These are phyloP conservation scores for Kodamaea kaohsiungensis DNA, from an alignment of 805 yeast genomes.

Conservation along the genomic window DNA sequence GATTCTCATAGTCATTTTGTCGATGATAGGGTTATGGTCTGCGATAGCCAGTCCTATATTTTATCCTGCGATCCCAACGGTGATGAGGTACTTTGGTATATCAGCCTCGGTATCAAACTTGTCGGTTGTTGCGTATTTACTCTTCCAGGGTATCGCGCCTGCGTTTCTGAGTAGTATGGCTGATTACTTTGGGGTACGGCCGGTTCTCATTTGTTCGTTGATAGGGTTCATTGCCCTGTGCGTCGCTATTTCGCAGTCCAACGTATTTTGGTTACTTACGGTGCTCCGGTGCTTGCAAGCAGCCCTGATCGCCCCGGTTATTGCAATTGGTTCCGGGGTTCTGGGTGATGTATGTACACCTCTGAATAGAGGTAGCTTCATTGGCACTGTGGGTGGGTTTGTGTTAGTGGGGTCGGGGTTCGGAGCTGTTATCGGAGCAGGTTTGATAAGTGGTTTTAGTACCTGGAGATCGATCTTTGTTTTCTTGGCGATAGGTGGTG, in stretches of 20 bases:
- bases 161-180: constrained; percentile 66
- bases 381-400: constrained; percentile 65
- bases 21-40: constrained; percentile 63
- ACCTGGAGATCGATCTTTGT: constrained; percentile 79
- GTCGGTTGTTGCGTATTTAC: constrained; percentile 73
- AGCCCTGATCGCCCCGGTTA: constrained; percentile 72
- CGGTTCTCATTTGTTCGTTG: constrained; percentile 57
- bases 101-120: constrained; percentile 61
- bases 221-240: constrained; percentile 59
- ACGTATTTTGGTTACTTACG: constrained; percentile 59
- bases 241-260: constrained; percentile 62
- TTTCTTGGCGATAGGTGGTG: constrained; percentile 69
- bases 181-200: constrained; percentile 72
- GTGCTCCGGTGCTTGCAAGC: constrained; percentile 77
- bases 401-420: constrained; percentile 75
- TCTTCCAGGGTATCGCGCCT: constrained; percentile 79
- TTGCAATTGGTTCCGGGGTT: constrained; percentile 69
- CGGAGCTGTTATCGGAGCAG: constrained; percentile 68
- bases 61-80: constrained; percentile 69
- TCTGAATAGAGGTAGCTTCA: constrained; percentile 67
- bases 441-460: constrained; percentile 28
- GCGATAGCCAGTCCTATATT: constrained; percentile 76
- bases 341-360: constrained; percentile 74
- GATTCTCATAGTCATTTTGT: constrained; percentile 37
- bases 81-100: constrained; percentile 56